Evolutionary conservation across 768 basidiomycete species (phyloP).

Genomic region (Psilocybe azurescens): DNA sequence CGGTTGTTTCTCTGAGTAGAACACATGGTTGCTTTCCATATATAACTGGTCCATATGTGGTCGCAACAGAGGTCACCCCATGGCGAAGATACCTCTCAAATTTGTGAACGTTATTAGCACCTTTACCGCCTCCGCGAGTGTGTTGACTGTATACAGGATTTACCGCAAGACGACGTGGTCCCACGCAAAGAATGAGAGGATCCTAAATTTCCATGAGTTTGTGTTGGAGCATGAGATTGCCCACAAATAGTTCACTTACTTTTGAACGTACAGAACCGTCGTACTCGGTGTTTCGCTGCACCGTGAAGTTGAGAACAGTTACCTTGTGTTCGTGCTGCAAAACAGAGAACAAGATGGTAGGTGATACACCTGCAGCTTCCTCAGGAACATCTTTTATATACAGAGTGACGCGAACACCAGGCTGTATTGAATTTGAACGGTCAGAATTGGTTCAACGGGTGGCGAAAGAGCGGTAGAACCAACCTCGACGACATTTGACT

Average conservation of each 20-base stretch:
- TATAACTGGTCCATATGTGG: slow-evolving; percentile 85
- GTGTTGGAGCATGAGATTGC: too few species aligned
- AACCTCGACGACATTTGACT: slow-evolving; percentile 69
- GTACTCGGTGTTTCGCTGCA: slow-evolving; percentile 96
- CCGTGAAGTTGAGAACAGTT: slow-evolving; percentile 88
- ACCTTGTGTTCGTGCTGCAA: slow-evolving; percentile 97
- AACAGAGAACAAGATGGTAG: slow-evolving; percentile 78
- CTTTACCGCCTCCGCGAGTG: slow-evolving; percentile 86
- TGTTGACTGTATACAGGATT: slow-evolving; percentile 95
- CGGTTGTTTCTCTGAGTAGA: slow-evolving; percentile 71
- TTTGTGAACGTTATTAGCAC: slow-evolving; percentile 97
- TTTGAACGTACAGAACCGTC: slow-evolving; percentile 89
- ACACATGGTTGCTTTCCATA: slow-evolving; percentile 88
- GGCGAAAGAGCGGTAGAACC: slow-evolving; percentile 19
- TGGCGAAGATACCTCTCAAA: slow-evolving; percentile 90
- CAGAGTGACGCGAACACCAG: slow-evolving; percentile 82
- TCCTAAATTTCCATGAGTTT: slow-evolving; percentile 54
- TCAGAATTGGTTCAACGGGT: background rate
- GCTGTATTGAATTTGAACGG: slow-evolving; percentile 45
- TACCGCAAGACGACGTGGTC: slow-evolving; percentile 82
- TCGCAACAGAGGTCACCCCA: slow-evolving; percentile 81
- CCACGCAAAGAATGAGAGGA: slow-evolving; percentile 86
- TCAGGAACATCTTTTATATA: slow-evolving; percentile 77
- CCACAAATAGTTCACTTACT: slow-evolving; percentile 42
- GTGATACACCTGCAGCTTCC: slow-evolving; percentile 51